phyloP scores from a whole-genome alignment of 202 grass and related monocot genomes.

The Brachypodium distachyon region DNA sequence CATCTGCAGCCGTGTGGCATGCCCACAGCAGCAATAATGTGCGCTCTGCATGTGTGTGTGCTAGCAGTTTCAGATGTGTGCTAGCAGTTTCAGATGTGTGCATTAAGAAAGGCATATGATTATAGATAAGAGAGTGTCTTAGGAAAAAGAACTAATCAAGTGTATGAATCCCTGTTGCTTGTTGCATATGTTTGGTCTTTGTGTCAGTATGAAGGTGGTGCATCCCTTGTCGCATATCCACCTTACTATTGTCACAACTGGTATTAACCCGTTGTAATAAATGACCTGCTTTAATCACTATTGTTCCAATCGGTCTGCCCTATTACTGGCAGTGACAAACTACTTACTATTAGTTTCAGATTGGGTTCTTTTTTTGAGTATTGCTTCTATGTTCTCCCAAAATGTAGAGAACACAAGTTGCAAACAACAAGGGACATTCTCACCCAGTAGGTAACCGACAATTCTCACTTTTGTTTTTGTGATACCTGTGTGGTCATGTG shows the following conservation, averaged over 20 bases:
- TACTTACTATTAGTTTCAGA: constrained; percentile 1
- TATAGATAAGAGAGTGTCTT: too few species aligned
- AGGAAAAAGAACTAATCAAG: too few species aligned
- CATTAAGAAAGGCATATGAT: not conserved
- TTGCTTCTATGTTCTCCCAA: not conserved
- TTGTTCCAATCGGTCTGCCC: not conserved
- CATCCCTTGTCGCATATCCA: too few species aligned
- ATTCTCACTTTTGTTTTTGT: not conserved
- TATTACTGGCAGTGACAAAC: constrained; percentile 3
- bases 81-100: not conserved
- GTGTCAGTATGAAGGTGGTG: too few species aligned
- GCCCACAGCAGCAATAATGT: too few species aligned
- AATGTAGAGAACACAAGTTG: not conserved
- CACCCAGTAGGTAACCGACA: not conserved
- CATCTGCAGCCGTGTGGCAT: too few species aligned
- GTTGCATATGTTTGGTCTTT: too few species aligned
- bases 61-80: too few species aligned
- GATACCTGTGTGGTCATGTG: not conserved
- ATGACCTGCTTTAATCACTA: not conserved
- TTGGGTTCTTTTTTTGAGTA: not conserved
- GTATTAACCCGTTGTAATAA: not conserved
- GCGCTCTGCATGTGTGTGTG: too few species aligned
- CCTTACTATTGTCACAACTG: not conserved
- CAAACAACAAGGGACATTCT: not conserved
- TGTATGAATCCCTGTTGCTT: too few species aligned